phyloP scores from a whole-genome alignment of 352 stramenopile genomes.

The Pythium rhizo-oryzae region DNA sequence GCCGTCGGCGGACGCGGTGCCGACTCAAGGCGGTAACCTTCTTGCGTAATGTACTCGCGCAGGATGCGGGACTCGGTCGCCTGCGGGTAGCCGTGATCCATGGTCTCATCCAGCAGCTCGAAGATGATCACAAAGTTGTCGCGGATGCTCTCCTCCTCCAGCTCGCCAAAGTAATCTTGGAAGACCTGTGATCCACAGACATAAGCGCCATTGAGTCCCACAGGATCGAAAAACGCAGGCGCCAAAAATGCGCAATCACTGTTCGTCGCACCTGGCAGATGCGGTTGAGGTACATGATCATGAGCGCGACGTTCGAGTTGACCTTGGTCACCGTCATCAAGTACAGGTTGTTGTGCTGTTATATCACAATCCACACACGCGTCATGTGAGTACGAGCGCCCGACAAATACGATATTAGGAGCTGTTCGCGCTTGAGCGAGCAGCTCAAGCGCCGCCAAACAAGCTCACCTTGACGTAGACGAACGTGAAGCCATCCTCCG shows the following conservation, averaged over 20 bases:
- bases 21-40: conserved; percentile 94
- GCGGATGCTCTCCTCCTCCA: conserved; percentile 99
- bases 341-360: conserved; percentile 98
- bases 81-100: conserved; percentile 99
- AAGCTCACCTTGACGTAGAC: conserved; percentile 92
- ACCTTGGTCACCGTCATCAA: conserved; percentile 98
- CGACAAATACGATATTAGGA: neutral
- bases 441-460: neutral
- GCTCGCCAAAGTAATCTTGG: conserved; percentile 99
- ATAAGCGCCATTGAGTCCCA: neutral
- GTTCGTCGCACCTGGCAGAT: conserved; percentile 62
- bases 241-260: neutral
- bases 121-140: conserved; percentile 99
- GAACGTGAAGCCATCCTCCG: conserved; percentile 92
- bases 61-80: conserved; percentile 89
- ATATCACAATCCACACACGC: neutral
- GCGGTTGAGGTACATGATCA: conserved; percentile 94
- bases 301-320: conserved; percentile 98
- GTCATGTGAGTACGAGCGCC: neutral
- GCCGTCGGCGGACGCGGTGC: conserved; percentile 94
- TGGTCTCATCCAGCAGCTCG: conserved; percentile 99
- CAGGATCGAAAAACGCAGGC: neutral
- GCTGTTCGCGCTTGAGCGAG: neutral
- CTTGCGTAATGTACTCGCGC: conserved; percentile 97
- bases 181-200: conserved; percentile 86